These are phyloP conservation scores for Trypanosoma brucei DNA, from an alignment of 208 protist genomes.

Conservation along the genomic window DNA sequence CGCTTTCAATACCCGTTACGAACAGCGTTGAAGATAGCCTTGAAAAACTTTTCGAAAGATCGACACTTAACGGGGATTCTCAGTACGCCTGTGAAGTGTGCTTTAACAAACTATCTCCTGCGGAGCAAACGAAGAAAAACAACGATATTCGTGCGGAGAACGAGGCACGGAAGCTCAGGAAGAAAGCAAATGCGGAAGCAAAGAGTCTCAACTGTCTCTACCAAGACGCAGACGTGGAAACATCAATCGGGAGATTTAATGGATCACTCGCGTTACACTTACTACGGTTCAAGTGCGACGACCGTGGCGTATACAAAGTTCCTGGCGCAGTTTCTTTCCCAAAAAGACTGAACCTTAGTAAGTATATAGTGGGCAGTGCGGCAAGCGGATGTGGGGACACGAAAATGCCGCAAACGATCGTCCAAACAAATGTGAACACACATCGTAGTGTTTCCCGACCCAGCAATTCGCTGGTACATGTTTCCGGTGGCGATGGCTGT, in stretches of 20 bases:
- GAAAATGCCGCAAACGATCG: too few species aligned
- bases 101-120: conserved; percentile 54
- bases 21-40: conserved; percentile 56
- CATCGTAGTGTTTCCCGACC: too few species aligned
- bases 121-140: conserved; percentile 67
- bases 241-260: conserved; percentile 52
- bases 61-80: conserved; percentile 48
- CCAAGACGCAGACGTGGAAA: conserved; percentile 60
- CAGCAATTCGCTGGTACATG: too few species aligned
- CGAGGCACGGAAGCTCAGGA: conserved; percentile 19
- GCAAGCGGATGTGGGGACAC: conserved; percentile 27
- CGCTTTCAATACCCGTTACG: conserved; percentile 72
- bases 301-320: conserved; percentile 61
- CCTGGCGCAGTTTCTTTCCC: conserved; percentile 50
- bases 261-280: conserved; percentile 73
- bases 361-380: conserved; percentile 44
- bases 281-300: conserved; percentile 77
- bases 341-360: conserved; percentile 47
- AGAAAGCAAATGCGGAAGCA: conserved; percentile 21
- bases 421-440: too few species aligned
- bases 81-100: conserved; percentile 83
- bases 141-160: conserved; percentile 25
- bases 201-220: conserved; percentile 59
- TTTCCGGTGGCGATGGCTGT: too few species aligned
- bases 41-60: conserved; percentile 37